These are phyloP conservation scores for Passalora sequoiae DNA, from an alignment of 2,329 filamentous ascomycete species.

Conservation along the genomic window DNA sequence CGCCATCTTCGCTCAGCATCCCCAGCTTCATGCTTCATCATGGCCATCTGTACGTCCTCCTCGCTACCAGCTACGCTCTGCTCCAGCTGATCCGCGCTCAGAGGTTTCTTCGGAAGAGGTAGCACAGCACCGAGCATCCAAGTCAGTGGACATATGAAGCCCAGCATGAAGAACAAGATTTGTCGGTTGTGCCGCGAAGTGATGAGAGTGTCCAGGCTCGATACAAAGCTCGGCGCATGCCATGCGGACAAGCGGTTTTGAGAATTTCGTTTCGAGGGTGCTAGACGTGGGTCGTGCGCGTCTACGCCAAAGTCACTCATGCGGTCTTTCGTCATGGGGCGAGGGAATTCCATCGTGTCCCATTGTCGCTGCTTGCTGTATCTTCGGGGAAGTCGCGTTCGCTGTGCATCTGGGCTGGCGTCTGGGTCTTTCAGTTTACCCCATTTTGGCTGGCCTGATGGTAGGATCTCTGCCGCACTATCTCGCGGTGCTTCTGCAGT, in stretches of 20 bases:
- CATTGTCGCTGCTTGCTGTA: conserved; percentile 32
- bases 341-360: conserved; percentile 30
- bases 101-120: conserved; percentile 30
- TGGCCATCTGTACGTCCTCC: conserved; percentile 27
- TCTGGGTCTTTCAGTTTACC: conserved; percentile 26
- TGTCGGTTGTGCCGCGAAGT: conserved; percentile 33
- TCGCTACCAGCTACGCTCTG: conserved; percentile 15
- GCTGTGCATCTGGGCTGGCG: conserved; percentile 6
- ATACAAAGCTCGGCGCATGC: conserved; percentile 34
- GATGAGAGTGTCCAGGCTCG: conserved; percentile 32
- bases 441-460: conserved; percentile 30
- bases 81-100: conserved; percentile 21
- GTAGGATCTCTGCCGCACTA: conserved; percentile 19
- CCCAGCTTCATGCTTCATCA: conserved; percentile 30
- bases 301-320: conserved; percentile 24
- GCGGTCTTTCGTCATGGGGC: conserved; percentile 32
- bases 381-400: conserved; percentile 21
- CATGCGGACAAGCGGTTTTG: conserved; percentile 28
- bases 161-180: conserved; percentile 33
- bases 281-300: conserved; percentile 25
- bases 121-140: conserved; percentile 35
- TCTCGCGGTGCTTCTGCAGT: not conserved
- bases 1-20: conserved; percentile 29
- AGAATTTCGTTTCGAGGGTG: conserved; percentile 23
- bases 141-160: conserved; percentile 33